Conservation (phyloP, 2,329 filamentous ascomycete species). For the Nemania abortiva region DNA sequence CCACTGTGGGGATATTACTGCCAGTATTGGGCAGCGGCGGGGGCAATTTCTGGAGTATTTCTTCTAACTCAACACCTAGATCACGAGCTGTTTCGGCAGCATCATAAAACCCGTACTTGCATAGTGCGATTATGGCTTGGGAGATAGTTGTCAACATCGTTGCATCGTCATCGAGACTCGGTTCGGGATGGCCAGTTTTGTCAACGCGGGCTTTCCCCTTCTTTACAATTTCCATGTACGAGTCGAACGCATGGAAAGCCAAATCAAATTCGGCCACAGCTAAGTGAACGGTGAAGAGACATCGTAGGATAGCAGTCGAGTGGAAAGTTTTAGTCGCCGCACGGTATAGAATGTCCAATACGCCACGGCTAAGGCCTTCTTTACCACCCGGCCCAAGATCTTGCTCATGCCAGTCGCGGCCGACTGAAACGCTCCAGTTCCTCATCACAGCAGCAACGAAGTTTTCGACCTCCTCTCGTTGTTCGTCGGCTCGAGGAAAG, state of each 20-base stretch:
- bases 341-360: slow-evolving; percentile 89
- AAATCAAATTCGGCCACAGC: slow-evolving; percentile 92
- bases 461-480: slow-evolving; percentile 81
- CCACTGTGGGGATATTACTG: slow-evolving; percentile 49
- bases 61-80: slow-evolving; percentile 77
- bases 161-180: slow-evolving; percentile 81
- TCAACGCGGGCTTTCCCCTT: slow-evolving; percentile 86
- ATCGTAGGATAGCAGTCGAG: slow-evolving; percentile 86
- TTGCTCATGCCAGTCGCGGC: slow-evolving; percentile 81
- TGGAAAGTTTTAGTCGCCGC: slow-evolving; percentile 95
- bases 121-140: slow-evolving; percentile 83
- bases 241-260: slow-evolving; percentile 89
- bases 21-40: slow-evolving; percentile 48
- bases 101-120: slow-evolving; percentile 79
- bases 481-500: slow-evolving; percentile 87
- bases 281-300: slow-evolving; percentile 89
- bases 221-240: slow-evolving; percentile 89
- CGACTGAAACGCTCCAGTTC: slow-evolving; percentile 88
- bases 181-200: slow-evolving; percentile 78
- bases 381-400: slow-evolving; percentile 87
- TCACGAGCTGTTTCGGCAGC: slow-evolving; percentile 84
- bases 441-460: slow-evolving; percentile 83
- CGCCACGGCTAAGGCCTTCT: slow-evolving; percentile 77
- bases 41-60: slow-evolving; percentile 75
- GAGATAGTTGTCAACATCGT: slow-evolving; percentile 82